A percentile compares a stretch with the other conserved stretches of the same genome.
These are phyloP conservation scores for Saccharomyces eubayanus DNA, from an alignment of 805 yeast genomes.

Conservation along the genomic window DNA sequence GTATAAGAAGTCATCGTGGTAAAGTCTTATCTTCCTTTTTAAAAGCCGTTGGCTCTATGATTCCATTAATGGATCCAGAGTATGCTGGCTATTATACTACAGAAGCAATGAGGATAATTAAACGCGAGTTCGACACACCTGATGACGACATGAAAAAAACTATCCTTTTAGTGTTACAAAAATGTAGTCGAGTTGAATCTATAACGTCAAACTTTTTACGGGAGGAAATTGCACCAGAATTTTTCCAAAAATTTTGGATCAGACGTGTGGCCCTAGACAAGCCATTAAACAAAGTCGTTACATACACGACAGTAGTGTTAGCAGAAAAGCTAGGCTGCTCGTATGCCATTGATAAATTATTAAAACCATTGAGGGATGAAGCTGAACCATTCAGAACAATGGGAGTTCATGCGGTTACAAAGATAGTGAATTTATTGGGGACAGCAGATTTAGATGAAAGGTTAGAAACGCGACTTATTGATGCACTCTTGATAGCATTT, in stretches of 20 bases:
- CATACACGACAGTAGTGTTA: slow-evolving; percentile 61
- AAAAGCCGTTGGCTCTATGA: slow-evolving; percentile 66
- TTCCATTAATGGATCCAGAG: slow-evolving; percentile 82
- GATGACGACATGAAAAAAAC: slow-evolving; percentile 82
- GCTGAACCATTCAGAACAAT: slow-evolving; percentile 71
- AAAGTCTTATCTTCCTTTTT: slow-evolving; percentile 66
- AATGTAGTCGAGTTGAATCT: slow-evolving; percentile 54
- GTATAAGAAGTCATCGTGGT: slow-evolving; percentile 70
- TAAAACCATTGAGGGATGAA: slow-evolving; percentile 64
- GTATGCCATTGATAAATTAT: slow-evolving; percentile 47
- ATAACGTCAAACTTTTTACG: slow-evolving; percentile 43
- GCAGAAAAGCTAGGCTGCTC: slow-evolving; percentile 62
- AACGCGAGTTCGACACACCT: slow-evolving; percentile 68
- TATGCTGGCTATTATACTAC: slow-evolving; percentile 69
- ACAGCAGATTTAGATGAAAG: slow-evolving; percentile 54
- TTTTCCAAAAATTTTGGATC: slow-evolving; percentile 71
- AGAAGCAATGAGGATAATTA: slow-evolving; percentile 58
- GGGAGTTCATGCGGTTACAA: slow-evolving; percentile 65
- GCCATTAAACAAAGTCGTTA: slow-evolving; percentile 50
- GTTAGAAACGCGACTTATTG: slow-evolving; percentile 60
- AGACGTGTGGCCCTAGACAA: slow-evolving; percentile 68
- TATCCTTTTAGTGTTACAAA: slow-evolving; percentile 58
- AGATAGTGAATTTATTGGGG: slow-evolving; percentile 43
- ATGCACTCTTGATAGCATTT: slow-evolving; percentile 70
- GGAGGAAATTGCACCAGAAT: slow-evolving; percentile 48